Evolutionary conservation across 1,139 yeast genomes (phyloP), one percentile per base, ranked within the genome.

Genomic region (Kodamaea fungicola): DNA sequence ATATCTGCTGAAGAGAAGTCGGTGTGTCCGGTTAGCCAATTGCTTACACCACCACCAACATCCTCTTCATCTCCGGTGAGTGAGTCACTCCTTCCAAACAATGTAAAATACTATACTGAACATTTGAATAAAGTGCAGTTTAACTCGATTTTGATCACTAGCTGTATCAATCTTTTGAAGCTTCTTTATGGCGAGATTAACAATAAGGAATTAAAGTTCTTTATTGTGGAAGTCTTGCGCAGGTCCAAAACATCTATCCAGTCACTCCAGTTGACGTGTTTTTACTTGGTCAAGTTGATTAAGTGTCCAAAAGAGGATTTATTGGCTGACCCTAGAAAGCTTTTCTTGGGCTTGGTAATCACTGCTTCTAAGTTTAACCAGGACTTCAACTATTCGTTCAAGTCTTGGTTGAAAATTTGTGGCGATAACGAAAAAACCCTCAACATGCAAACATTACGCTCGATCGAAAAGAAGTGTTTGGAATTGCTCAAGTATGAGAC

Each of bases 321-420:
- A 19, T 53, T 65, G 23, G 43, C 46, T 13, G 81, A 86, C 51
- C 83, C 88, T 6, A 77, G 84, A 49, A 76, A 84, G 45, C 69
- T 80, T 32, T 80, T 86, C 47, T 67, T 86, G 43, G 77, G 83
- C 3, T 71, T 84, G 49, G 57, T 85, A 37, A 82, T 85, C 40
- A 63, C 85, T 34, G 81, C 92, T 2, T 76, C 83, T 38, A 86
- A 86, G 55, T 84, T 80, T 55, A 69, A 76, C 44, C 88, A 81
- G 55, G 95, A 86, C 59, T 76, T 80, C 40, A 83, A 82, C 53
- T 84, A 77, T 57, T 70, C 84, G 16, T 72, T 83, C 46, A 71
- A 70, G 46, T 76, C 85, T n/a, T 86, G 95, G 95, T 67, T 83
- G 37, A 79, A 78, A 52, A 80, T 86, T 35, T 76, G 87, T 36